Conservation (phyloP, 2,329 filamentous ascomycete genomes). For the Beauveria sp. region DNA sequence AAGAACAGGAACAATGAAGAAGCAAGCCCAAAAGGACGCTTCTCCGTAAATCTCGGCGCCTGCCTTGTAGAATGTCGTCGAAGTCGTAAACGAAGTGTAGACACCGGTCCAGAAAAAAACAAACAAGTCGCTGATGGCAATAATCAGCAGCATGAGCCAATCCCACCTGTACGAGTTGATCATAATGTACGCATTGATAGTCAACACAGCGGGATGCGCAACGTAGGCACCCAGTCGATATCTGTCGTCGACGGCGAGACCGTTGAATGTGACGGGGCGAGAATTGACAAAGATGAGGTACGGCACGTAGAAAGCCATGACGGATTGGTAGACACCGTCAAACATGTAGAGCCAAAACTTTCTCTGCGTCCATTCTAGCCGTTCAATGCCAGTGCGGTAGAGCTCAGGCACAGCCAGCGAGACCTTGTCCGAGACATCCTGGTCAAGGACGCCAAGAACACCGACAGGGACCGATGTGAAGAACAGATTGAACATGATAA, state of each 20-base stretch:
- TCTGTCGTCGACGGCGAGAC: slow-evolving; percentile 70
- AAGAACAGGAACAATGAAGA: slow-evolving; percentile 70
- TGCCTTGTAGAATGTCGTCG: slow-evolving; percentile 62
- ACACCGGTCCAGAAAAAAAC: slow-evolving; percentile 95
- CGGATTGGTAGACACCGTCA: slow-evolving; percentile 90
- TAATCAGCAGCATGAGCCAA: slow-evolving; percentile 84
- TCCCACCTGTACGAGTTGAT: slow-evolving; percentile 98
- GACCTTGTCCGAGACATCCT: slow-evolving; percentile 91
- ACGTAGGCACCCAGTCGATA: slow-evolving; percentile 82
- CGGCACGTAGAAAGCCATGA: slow-evolving; percentile 88
- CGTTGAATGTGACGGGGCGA: slow-evolving; percentile 62
- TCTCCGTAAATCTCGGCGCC: slow-evolving; percentile 73
- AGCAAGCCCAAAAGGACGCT: slow-evolving; percentile 79
- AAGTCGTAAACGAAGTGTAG: slow-evolving; percentile 52
- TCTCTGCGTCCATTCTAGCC: slow-evolving; percentile 87
- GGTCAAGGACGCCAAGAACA: slow-evolving; percentile 92
- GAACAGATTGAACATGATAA: slow-evolving; percentile 90
- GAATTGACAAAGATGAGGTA: slow-evolving; percentile 69
- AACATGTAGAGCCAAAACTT: slow-evolving; percentile 98
- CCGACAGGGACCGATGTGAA: slow-evolving; percentile 95
- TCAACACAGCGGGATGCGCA: slow-evolving; percentile 73
- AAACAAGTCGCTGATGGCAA: slow-evolving; percentile 73
- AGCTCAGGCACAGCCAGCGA: slow-evolving; percentile 92
- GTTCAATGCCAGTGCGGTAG: slow-evolving; percentile 91
- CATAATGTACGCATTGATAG: slow-evolving; percentile 90